Base-by-base conservation (phyloP, 2,329 filamentous ascomycete species). In the Botryosphaeria dothidea region DNA sequence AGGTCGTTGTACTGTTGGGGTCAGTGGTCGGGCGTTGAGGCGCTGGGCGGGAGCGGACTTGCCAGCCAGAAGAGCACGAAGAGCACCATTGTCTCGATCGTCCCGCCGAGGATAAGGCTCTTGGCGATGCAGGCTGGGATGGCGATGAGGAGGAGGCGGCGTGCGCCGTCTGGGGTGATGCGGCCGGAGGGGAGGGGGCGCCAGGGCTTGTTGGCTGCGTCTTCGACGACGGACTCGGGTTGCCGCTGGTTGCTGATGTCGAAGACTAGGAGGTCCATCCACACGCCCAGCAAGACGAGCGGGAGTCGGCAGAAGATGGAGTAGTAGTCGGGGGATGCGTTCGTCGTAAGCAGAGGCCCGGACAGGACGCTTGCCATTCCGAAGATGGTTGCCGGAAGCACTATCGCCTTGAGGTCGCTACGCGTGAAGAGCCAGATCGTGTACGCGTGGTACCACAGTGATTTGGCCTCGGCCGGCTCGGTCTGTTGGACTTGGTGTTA, bases 1-100 rank as follows among this genome's bases (percentile, higher is more conserved):
- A 77, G 73, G 43, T 82, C 80, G 65, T 82, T 82, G 69, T 82
- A 82, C 58, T 52, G 17, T 6, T n/a, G n/a, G 27, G n/a, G n/a
- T n/a, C n/a, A n/a, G n/a, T n/a, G 49, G 5, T 29, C 7, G 11
- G 13, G 11, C 21, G 9, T 11, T 8, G 27, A 19, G 29, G 17
- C 8, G 46, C 2, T 3, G 46, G 15, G 23, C 21, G 15, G 1
- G 23, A 25, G 23, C 0, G n/a, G 7, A 11, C 49, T 36, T 34
- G 19, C 49, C 4, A 78, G 67, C 73, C 75, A 80, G 0, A 73
- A 77, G 60, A 77, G 49, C 13, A 74, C 25, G 54, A 76, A 56
- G 29, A 81, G 66, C n/a, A 76, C 29, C 1, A 71, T 51, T 29
- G 72, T 69, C 66, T 79, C 69, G 34, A 69, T 65, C 48, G 69